These are phyloP conservation scores for Endotrypanum monterogeii DNA, from an alignment of 208 protist species.

Conservation along the genomic window DNA sequence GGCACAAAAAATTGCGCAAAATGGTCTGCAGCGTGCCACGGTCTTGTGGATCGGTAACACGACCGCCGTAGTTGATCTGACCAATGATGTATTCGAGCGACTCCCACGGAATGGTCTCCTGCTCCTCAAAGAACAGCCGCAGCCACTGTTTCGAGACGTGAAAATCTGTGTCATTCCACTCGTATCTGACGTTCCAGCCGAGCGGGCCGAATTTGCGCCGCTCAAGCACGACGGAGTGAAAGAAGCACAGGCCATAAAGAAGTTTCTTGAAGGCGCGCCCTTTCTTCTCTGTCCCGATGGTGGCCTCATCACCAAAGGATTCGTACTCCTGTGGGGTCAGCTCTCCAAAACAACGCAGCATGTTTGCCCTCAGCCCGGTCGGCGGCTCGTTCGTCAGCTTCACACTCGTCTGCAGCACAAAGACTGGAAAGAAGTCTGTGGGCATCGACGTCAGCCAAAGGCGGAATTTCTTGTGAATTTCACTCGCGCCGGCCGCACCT, in stretches of 20 bases:
- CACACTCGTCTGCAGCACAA: constrained; percentile 97
- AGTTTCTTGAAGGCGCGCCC: constrained; percentile 94
- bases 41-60: constrained; percentile 98
- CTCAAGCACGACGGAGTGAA: constrained; percentile 97
- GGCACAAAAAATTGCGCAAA: constrained; percentile 88
- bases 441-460: constrained; percentile 99
- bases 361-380: constrained; percentile 95
- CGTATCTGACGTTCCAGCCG: constrained; percentile 98
- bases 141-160: constrained; percentile 95
- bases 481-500: constrained; percentile 19
- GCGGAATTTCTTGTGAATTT: constrained; percentile 92
- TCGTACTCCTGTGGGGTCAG: constrained; percentile 89
- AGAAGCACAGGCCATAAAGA: constrained; percentile 97
- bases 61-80: constrained; percentile 98
- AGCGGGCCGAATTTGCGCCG: constrained; percentile 96
- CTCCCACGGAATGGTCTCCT: constrained; percentile 96
- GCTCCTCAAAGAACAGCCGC: constrained; percentile 95
- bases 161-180: constrained; percentile 98
- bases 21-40: constrained; percentile 93
- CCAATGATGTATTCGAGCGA: constrained; percentile 98
- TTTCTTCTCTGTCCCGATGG: constrained; percentile 67
- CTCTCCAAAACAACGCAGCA: constrained; percentile 93
- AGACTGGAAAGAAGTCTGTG: constrained; percentile 96
- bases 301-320: constrained; percentile 41
- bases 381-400: constrained; percentile 99